These are phyloP conservation scores for Artemisia tridentata DNA, from an alignment of 129 eudicot genomes.

Conservation along the genomic window DNA sequence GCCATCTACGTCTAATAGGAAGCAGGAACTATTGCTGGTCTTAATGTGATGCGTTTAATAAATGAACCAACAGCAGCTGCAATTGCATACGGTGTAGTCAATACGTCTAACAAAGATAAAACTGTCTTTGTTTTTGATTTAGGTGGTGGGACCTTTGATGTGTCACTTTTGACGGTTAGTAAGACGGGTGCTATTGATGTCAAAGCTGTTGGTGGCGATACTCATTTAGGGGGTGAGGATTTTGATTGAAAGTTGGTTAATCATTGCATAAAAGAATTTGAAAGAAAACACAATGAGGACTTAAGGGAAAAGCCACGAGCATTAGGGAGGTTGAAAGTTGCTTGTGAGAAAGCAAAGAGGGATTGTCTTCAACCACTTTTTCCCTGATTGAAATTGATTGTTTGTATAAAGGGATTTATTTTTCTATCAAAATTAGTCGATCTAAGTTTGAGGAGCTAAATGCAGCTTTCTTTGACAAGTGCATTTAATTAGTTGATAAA, in stretches of 20 bases:
- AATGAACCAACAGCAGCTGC: conserved; percentile 34
- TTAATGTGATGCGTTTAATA: conserved; percentile 11
- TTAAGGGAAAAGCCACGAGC: neutral
- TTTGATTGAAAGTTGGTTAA: neutral
- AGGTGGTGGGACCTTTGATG: conserved; percentile 2
- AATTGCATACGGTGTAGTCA: conserved; percentile 25
- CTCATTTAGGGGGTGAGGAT: conserved; percentile 6
- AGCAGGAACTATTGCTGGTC: neutral
- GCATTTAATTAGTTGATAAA: neutral
- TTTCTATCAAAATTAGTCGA: neutral
- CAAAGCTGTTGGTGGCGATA: neutral
- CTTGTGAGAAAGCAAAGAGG: conserved; percentile 1
- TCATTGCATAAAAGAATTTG: neutral
- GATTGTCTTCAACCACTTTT: neutral
- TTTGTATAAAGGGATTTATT: neutral
- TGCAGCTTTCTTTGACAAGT: neutral
- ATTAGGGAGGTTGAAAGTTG: neutral
- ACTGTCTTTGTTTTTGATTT: neutral
- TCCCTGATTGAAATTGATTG: neutral
- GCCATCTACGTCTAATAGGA: too few relatives aligned
- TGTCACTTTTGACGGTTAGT: neutral
- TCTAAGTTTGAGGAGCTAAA: neutral
- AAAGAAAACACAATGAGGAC: neutral
- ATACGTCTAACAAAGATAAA: neutral
- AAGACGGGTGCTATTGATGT: neutral